Conservation (phyloP, 1,284 basidiomycete genomes). For the Ceratobasidium sp. region DNA sequence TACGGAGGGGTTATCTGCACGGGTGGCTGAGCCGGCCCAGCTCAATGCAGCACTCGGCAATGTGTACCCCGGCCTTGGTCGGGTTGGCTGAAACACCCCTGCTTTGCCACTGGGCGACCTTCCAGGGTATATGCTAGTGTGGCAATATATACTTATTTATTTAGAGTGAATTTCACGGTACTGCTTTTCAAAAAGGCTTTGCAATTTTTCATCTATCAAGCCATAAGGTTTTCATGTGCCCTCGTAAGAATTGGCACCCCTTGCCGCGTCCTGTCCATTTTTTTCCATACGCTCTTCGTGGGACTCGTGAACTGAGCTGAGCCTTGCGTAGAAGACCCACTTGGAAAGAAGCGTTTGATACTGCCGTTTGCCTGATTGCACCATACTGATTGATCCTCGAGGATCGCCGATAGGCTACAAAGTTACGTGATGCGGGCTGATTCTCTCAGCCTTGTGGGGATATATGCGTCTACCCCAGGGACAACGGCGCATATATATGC, state of each 20-base stretch:
- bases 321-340: background rate
- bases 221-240: background rate
- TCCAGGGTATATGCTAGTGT: background rate
- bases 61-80: background rate
- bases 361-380: background rate
- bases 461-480: background rate
- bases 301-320: background rate
- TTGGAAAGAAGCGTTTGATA: background rate
- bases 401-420: background rate
- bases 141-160: background rate
- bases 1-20: background rate
- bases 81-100: background rate
- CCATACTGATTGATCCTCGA: background rate
- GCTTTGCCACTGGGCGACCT: background rate
- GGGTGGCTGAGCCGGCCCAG: background rate
- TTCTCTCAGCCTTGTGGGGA: background rate
- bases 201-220: background rate
- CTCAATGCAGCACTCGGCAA: background rate
- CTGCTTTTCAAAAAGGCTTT: background rate
- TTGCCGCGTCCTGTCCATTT: background rate
- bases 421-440: background rate
- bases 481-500: background rate
- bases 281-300: background rate
- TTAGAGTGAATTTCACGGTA: background rate
- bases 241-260: background rate